Evolutionary conservation across 1,139 yeast species (phyloP), one percentile per base, ranked within the genome.

Genomic region (Dujonia santamariae): DNA sequence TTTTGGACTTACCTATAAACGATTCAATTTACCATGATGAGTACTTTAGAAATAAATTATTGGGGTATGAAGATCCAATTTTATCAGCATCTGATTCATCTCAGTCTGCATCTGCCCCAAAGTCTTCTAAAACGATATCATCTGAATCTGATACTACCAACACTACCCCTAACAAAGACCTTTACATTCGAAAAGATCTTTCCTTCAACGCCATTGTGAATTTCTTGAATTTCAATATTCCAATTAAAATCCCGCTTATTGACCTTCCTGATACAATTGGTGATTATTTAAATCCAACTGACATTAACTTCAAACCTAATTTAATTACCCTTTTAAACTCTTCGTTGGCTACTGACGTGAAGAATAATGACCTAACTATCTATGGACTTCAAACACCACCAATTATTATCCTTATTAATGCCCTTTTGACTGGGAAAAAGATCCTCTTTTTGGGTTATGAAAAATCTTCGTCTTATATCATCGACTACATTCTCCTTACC

Each of bases 381-480:
- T 77, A 75, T 52, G 84, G 84, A 0, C 53, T 72, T 11, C 69
- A 65, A 35, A 78, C 85, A 0, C 85, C 84, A 1, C 75, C 82
- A 1, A 64, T 78, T 6, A 67, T 78, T 20, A 54, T 75, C 6
- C 59, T 79, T 35, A 72, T 79, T 28, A 74, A 76, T 46, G 82
- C 81, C 2, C 53, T 79, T 27, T 56, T 79, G 34, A 75, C 83
- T 0, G 82, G 80, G 19, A 77, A 77, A 44, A 67, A 72, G 35
- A 63, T 78, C 33, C 54, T 79, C 21, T 65, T 78, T 38, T 51
- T 78, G 36, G 79, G 83, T 37, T 72, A 75, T 46, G 76, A 75
- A 29, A 66, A 72, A 30, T 67, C 80, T 1, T 69, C 82, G 3
- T 72, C 75, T 3, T 68, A 67, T 44, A 78, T 79, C 14, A 71